A percentile compares a stretch with the other conserved stretches of the same genome.
phyloP scores from a whole-genome alignment of 345 rosid species.

The Acer campestre region DNA sequence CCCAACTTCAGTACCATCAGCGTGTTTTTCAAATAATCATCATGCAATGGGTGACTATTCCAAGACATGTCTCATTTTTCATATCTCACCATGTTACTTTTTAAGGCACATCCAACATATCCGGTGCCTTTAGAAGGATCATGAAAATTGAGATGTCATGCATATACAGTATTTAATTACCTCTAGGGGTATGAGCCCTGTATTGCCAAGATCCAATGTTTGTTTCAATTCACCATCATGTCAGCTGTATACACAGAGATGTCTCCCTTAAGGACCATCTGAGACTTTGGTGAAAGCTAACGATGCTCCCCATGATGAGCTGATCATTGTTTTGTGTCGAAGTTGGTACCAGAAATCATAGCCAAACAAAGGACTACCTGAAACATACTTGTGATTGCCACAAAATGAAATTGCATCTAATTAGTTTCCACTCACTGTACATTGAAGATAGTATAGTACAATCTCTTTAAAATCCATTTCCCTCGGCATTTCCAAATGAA shows the following conservation, averaged over 20 bases:
- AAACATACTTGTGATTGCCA: not conserved
- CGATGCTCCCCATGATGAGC: conserved; percentile 98
- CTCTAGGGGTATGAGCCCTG: conserved; percentile 86
- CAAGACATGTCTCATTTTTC: not conserved
- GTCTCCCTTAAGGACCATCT: conserved; percentile 84
- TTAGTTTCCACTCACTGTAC: not conserved
- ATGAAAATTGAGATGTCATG: not conserved
- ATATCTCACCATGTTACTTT: conserved; percentile 40
- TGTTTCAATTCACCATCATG: conserved; percentile 89
- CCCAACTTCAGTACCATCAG: too few relatives aligned
- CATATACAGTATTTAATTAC: conserved; percentile 28
- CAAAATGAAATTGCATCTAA: not conserved
- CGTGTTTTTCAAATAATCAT: too few relatives aligned
- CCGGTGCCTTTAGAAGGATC: conserved; percentile 69
- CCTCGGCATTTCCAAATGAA: too few relatives aligned
- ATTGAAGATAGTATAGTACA: too few relatives aligned
- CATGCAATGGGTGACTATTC: too few relatives aligned
- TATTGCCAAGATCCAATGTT: conserved; percentile 74
- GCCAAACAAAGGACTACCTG: conserved; percentile 71
- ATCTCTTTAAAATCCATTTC: too few relatives aligned
- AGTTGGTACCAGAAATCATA: conserved; percentile 70
- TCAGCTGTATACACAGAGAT: conserved; percentile 85
- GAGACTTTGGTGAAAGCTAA: conserved; percentile 79
- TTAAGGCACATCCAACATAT: conserved; percentile 75
- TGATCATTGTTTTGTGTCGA: conserved; percentile 85